These are phyloP conservation scores for Scleromitrula shiraiana DNA, from an alignment of 2,329 filamentous ascomycete species.

Conservation along the genomic window DNA sequence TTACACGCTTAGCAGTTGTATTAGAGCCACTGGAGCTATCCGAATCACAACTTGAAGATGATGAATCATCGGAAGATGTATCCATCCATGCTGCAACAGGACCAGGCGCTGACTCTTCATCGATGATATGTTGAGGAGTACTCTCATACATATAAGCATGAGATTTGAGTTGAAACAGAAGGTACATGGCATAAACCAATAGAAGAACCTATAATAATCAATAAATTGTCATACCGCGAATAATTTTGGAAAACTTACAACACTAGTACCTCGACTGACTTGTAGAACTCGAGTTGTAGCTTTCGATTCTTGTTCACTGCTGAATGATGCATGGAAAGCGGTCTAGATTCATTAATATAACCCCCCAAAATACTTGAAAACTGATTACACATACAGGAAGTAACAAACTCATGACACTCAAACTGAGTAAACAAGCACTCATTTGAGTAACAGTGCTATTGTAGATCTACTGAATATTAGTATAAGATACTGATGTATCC, in stretches of 20 bases:
- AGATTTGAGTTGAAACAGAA: constrained; percentile 86
- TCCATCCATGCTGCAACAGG: constrained; percentile 77
- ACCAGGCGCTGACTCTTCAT: constrained; percentile 82
- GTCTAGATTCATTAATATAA: constrained; percentile 42
- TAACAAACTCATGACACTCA: constrained; percentile 83
- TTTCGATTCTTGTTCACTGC: constrained; percentile 36
- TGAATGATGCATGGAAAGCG: constrained; percentile 86
- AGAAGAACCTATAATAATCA: constrained; percentile 52
- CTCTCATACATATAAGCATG: constrained; percentile 89
- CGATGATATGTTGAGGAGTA: constrained; percentile 85
- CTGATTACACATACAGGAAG: constrained; percentile 56
- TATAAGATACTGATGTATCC: background rate
- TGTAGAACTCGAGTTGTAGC: constrained; percentile 69
- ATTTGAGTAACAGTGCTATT: constrained; percentile 94
- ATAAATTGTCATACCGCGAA: background rate
- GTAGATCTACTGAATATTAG: constrained; percentile 55
- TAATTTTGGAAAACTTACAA: constrained; percentile 45
- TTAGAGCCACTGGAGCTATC: constrained; percentile 59
- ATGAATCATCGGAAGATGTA: constrained; percentile 44
- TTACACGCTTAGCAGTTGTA: constrained; percentile 68
- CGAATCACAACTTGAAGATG: constrained; percentile 61
- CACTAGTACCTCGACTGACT: constrained; percentile 83
- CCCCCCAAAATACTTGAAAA: background rate
- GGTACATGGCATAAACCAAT: constrained; percentile 73
- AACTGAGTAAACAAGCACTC: constrained; percentile 84